phyloP scores from a whole-genome alignment of 2,329 filamentous ascomycete genomes.

The Orbilia oligospora region DNA sequence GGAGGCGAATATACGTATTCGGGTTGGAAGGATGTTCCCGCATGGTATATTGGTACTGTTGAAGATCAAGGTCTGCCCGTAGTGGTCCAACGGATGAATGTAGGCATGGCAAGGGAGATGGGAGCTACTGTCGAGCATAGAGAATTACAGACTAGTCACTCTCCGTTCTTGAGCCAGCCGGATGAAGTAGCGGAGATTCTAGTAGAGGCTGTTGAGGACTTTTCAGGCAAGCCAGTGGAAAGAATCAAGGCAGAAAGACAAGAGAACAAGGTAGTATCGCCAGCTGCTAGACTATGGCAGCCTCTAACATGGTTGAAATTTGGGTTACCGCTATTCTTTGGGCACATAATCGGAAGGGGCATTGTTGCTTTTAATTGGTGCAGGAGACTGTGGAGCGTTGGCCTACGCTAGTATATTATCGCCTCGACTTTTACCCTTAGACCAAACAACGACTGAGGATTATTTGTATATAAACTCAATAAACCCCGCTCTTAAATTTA shows the following conservation, averaged over 20 bases:
- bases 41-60: conserved; percentile 69
- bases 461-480: conserved; percentile 4
- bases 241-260: background rate
- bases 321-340: conserved; percentile 58
- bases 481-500: background rate
- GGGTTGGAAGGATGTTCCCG: conserved; percentile 70
- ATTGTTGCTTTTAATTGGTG: conserved; percentile 49
- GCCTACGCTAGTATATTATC: conserved; percentile 9
- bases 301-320: conserved; percentile 60
- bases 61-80: conserved; percentile 69
- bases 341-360: conserved; percentile 52
- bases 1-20: conserved; percentile 69
- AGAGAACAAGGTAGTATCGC: conserved; percentile 28
- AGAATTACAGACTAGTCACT: conserved; percentile 70
- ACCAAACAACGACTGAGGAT: background rate
- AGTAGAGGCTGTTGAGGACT: conserved; percentile 66
- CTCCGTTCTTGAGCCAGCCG: conserved; percentile 70
- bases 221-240: conserved; percentile 62
- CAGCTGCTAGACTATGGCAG: conserved; percentile 43
- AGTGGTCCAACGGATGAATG: conserved; percentile 67
- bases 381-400: conserved; percentile 41
- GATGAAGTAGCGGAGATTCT: conserved; percentile 67
- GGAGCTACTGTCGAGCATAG: conserved; percentile 67
- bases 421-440: background rate
- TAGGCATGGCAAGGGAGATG: conserved; percentile 67